phyloP scores from a whole-genome alignment of 345 rosid species.

The Nephelium lappaceum region DNA sequence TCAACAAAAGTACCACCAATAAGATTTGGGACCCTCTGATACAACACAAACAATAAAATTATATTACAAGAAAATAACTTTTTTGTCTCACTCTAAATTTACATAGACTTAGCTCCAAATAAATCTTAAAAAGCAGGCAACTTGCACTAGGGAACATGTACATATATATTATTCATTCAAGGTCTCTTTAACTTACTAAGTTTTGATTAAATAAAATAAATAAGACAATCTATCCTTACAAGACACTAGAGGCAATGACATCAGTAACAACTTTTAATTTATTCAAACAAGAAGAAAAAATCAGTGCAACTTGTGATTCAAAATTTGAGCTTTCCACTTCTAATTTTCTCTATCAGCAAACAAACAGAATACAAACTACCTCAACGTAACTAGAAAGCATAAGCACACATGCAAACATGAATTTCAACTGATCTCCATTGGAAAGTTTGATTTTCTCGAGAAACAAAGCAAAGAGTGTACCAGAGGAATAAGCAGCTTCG shows the following conservation, averaged over 20 bases:
- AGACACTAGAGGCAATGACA: background rate
- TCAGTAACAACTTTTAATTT: background rate
- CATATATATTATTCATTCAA: background rate
- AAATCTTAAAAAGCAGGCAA: background rate
- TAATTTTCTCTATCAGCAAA: too few species aligned
- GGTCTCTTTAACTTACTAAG: background rate
- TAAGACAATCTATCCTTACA: background rate
- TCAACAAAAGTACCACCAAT: conserved; percentile 83
- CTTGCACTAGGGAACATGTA: background rate
- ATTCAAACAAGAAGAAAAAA: too few species aligned
- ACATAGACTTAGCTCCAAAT: background rate
- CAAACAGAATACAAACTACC: too few species aligned
- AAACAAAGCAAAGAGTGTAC: conserved; percentile 36
- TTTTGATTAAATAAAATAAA: too few species aligned
- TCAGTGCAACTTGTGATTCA: too few species aligned
- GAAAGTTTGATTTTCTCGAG: background rate
- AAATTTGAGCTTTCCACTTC: too few species aligned
- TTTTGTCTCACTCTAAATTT: background rate
- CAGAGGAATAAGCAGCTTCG: conserved; percentile 42
- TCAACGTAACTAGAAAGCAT: too few species aligned
- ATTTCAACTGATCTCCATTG: background rate
- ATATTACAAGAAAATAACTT: background rate
- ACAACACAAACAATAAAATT: conserved; percentile 8
- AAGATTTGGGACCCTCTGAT: conserved; percentile 86
- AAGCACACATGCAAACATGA: background rate